phyloP scores from a whole-genome alignment of 495 filamentous ascomycete genomes.

The Hypomontagnella monticulosa region DNA sequence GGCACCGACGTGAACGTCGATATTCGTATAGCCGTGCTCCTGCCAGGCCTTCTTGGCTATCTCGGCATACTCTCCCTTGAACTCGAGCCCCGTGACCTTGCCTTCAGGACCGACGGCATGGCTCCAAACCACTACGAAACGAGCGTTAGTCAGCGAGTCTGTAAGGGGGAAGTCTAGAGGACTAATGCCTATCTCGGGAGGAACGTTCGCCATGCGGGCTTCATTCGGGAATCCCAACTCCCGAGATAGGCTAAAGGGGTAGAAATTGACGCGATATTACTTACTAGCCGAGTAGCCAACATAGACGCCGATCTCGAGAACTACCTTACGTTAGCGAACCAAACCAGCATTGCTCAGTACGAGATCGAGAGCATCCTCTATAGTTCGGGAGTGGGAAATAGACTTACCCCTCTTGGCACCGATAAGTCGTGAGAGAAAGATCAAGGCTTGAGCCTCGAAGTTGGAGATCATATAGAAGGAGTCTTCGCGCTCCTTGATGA shows the following conservation, averaged over 20 bases:
- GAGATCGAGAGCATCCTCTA: background rate
- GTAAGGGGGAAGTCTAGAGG: background rate
- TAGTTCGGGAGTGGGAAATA: background rate
- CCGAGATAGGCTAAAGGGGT: slow-evolving; percentile 25
- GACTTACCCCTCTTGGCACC: slow-evolving; percentile 50
- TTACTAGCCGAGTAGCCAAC: slow-evolving; percentile 48
- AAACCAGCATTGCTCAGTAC: background rate
- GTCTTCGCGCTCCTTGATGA: slow-evolving; percentile 31
- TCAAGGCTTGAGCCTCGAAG: slow-evolving; percentile 44
- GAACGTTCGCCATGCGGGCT: background rate
- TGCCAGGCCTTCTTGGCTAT: slow-evolving; percentile 39
- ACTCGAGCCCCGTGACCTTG: slow-evolving; percentile 52
- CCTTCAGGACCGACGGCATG: slow-evolving; percentile 48
- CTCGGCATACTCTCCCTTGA: slow-evolving; percentile 43
- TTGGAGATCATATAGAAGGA: slow-evolving; percentile 50
- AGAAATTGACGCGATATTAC: slow-evolving; percentile 4
- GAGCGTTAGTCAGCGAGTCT: background rate
- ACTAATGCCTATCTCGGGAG: background rate
- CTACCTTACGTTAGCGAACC: slow-evolving; percentile 22
- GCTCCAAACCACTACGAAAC: slow-evolving; percentile 40
- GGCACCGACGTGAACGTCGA: slow-evolving; percentile 48
- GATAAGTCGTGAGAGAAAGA: slow-evolving; percentile 44
- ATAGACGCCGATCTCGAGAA: slow-evolving; percentile 52
- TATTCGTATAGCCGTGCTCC: slow-evolving; percentile 45
- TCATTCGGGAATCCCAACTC: background rate